A percentile compares a stretch with the other conserved stretches of the same genome.
Conservation (phyloP, 768 basidiomycete genomes). For the Rickenella mellea region DNA sequence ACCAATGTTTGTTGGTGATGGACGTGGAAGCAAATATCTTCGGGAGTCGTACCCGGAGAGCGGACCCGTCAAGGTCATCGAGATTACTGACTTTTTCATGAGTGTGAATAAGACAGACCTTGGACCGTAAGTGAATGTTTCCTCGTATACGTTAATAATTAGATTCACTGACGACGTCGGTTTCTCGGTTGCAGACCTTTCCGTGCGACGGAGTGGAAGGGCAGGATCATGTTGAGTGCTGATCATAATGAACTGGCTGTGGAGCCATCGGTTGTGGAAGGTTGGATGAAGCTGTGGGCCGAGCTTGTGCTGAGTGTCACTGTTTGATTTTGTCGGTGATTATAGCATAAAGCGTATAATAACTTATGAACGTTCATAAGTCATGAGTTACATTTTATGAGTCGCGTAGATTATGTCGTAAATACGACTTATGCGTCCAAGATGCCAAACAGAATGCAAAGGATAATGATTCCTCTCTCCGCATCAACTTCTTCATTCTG, state of each 20-base stretch:
- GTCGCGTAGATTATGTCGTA: no score
- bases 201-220: constrained; percentile 16
- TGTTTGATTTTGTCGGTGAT: no score
- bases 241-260: constrained; percentile 15
- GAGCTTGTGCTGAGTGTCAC: no score
- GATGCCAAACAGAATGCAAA: no score
- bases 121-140: constrained; percentile 19
- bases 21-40: constrained; percentile 11
- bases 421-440: no score
- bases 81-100: constrained; percentile 12
- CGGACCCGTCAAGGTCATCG: constrained; percentile 4
- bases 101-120: constrained; percentile 16
- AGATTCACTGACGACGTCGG: no score
- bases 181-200: constrained; percentile 16
- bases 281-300: constrained; percentile 5
- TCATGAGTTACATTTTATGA: no score
- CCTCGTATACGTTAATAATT: no score
- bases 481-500: no score
- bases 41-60: constrained; percentile 5
- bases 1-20: constrained; percentile 15
- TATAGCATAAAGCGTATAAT: no score
- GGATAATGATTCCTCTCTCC: no score
- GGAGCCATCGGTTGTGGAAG: constrained; percentile 5
- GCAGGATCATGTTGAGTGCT: constrained; percentile 12
- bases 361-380: no score